Evolutionary conservation across 2,329 filamentous ascomycete species (phyloP), one percentile per base, ranked within the genome.

Genomic region (Claviceps sorghi): DNA sequence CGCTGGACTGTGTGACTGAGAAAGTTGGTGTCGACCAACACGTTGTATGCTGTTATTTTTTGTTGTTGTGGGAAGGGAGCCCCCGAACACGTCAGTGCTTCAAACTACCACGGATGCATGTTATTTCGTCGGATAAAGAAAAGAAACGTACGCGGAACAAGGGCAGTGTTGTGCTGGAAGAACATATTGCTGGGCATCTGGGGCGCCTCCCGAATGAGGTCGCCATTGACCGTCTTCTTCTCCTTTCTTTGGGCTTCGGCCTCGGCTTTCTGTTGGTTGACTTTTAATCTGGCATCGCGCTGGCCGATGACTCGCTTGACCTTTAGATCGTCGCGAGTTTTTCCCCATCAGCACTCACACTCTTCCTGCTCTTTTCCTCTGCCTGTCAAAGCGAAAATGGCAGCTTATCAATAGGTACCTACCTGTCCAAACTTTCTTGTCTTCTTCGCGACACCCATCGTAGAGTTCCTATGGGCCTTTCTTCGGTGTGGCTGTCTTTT

Each of bases 21-120:
- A 64, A 95, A 95, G 65, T 95, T 95, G 66, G 88, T 91, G 67
- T 95, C 88, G 62, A 93, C 78, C 10, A 94, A 79, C 53, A 91
- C 78, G 49, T 70, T 69, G 48, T 62, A 61, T n/a, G 59, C 49
- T 50, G 38, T 46, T 46, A 29, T 22, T 22, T 36, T 32, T n/a
- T 2, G 22, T 3, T 7, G 26, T 26, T 26, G 26, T 26, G 26
- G 3, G 26, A 26, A 26, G 26, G 26, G 26, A 9, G 32, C 32
- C 32, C 32, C 32, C 4, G n/a, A 2, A 43, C 11, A 22, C 13
- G n/a, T 50, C 29, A 50, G 48, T 43, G 13, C 22, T 3, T n/a
- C 15, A 2, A 10, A 3, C 15, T 19, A 19, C 3, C 19, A 17
- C 17, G 19, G 17, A 19, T 19, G n/a, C 5, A 26, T n/a, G n/a